Evolutionary conservation across 2,329 filamentous ascomycete species (phyloP).

Genomic region (Pezicula neosporulosa): DNA sequence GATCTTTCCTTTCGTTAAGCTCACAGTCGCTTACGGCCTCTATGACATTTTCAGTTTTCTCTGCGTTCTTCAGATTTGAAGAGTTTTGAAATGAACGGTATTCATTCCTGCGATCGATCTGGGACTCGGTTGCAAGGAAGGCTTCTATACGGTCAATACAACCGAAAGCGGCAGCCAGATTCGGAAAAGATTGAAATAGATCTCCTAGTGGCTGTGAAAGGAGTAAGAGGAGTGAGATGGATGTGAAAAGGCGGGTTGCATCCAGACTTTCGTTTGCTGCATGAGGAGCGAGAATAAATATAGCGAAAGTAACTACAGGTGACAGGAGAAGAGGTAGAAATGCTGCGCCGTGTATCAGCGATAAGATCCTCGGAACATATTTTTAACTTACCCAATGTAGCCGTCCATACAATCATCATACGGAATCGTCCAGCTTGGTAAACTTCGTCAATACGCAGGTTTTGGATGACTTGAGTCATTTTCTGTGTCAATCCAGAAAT

Average conservation of each 20-base stretch:
- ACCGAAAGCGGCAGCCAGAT: slow-evolving; percentile 7
- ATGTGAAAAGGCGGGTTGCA: slow-evolving; percentile 11
- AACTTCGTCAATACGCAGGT: slow-evolving; percentile 31
- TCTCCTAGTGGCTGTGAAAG: slow-evolving; percentile 10
- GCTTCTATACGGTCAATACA: slow-evolving; percentile 16
- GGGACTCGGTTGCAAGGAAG: slow-evolving; percentile 10
- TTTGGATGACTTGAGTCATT: slow-evolving; percentile 14
- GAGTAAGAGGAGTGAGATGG: slow-evolving; percentile 16
- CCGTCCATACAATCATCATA: background rate
- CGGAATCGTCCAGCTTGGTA: slow-evolving; percentile 37
- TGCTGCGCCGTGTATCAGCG: too few relatives aligned
- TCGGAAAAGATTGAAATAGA: slow-evolving; percentile 14
- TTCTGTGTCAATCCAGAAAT: slow-evolving; percentile 26
- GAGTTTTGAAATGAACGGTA: background rate
- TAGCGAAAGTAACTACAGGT: background rate
- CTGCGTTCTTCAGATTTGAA: background rate
- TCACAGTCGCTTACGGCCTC: background rate
- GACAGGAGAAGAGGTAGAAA: background rate
- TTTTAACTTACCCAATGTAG: background rate
- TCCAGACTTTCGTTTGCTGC: slow-evolving; percentile 14
- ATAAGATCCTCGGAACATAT: too few relatives aligned
- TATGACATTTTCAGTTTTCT: background rate
- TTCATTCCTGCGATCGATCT: background rate
- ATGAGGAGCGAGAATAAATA: background rate
- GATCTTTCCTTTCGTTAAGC: background rate